These are phyloP conservation scores for Fomitopsis schrenkii DNA, from an alignment of 1,284 basidiomycete genomes.

Conservation along the genomic window DNA sequence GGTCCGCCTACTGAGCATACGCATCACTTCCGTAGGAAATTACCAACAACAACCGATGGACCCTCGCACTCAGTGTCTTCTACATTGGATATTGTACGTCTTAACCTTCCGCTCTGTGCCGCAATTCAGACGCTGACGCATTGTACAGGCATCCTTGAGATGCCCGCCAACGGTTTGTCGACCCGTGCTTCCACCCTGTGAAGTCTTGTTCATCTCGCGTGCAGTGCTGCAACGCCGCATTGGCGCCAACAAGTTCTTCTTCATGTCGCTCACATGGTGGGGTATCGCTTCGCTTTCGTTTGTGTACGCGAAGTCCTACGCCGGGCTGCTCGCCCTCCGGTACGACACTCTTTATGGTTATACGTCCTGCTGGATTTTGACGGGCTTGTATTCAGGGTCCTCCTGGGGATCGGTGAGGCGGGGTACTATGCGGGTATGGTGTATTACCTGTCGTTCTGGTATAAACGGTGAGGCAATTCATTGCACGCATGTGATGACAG, in stretches of 20 bases:
- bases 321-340: slow-evolving; percentile 42
- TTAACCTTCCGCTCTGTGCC: neutral
- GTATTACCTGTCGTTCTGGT: slow-evolving; percentile 55
- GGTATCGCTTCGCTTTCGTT: slow-evolving; percentile 49
- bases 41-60: slow-evolving; percentile 49
- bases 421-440: slow-evolving; percentile 56
- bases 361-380: neutral
- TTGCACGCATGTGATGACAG: too few species aligned
- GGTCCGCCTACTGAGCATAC: too few species aligned
- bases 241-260: slow-evolving; percentile 56
- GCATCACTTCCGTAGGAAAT: slow-evolving; percentile 34
- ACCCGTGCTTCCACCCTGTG: neutral
- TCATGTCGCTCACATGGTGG: slow-evolving; percentile 48
- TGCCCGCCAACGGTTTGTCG: slow-evolving; percentile 47
- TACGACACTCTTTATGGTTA: slow-evolving; percentile 9
- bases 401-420: slow-evolving; percentile 47
- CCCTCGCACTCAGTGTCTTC: slow-evolving; percentile 50
- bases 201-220: neutral
- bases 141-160: slow-evolving; percentile 44
- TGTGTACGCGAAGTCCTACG: slow-evolving; percentile 51
- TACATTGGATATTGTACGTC: slow-evolving; percentile 53
- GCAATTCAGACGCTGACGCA: neutral
- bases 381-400: slow-evolving; percentile 17
- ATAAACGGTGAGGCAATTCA: slow-evolving; percentile 13
- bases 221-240: slow-evolving; percentile 52